Conservation (phyloP, 176 grass and related monocot species). For the Zizania latifolia region DNA sequence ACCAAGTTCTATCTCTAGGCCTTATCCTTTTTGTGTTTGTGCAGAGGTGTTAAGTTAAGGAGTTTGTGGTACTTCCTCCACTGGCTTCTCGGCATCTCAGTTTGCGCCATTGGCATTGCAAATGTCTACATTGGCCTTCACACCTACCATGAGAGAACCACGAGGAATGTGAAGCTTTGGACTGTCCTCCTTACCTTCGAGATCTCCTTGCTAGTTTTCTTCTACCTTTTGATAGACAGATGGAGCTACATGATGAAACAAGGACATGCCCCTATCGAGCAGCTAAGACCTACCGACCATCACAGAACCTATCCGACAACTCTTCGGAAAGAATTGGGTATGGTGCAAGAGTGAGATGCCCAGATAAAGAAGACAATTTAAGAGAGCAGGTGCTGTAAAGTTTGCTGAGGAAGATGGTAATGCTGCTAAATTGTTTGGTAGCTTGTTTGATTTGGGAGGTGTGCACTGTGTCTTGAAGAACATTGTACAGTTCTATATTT, state of each 20-base stretch:
- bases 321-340: conserved; percentile 36
- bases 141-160: conserved; percentile 69
- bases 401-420: neutral
- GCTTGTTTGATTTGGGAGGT: conserved; percentile 35
- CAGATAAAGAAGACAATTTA: neutral
- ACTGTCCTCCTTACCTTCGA: conserved; percentile 68
- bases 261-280: conserved; percentile 53
- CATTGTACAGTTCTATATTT: conserved; percentile 35
- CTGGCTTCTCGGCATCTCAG: conserved; percentile 55
- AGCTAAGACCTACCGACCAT: conserved; percentile 51
- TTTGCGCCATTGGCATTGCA: conserved; percentile 53
- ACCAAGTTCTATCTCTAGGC: neutral
- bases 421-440: conserved; percentile 10
- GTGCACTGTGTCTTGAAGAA: conserved; percentile 28
- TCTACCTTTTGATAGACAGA: conserved; percentile 78
- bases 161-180: conserved; percentile 64
- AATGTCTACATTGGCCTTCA: conserved; percentile 78
- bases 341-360: conserved; percentile 31
- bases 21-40: neutral
- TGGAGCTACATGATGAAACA: conserved; percentile 77
- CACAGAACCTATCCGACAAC: conserved; percentile 50
- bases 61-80: conserved; percentile 80
- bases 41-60: conserved; percentile 63
- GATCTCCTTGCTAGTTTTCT: conserved; percentile 56
- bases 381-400: neutral